Conservation (phyloP, 768 basidiomycete genomes). For the Suillus variegatus region DNA sequence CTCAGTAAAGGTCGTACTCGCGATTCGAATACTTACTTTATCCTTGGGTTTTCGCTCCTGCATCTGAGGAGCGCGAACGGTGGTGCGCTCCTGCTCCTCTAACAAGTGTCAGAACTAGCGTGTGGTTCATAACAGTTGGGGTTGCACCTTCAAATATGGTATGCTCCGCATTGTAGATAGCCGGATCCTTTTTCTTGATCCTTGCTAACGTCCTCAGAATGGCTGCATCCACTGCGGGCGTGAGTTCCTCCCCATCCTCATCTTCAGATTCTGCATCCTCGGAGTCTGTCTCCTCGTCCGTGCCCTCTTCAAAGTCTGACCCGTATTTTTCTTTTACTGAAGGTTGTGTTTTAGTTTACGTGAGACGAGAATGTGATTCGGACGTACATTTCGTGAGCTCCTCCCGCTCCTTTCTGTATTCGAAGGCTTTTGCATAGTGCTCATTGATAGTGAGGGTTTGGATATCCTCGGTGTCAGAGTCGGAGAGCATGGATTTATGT, state of each 20-base stretch:
- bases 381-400: slow-evolving; percentile 75
- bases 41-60: slow-evolving; percentile 39
- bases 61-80: slow-evolving; percentile 24
- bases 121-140: neutral
- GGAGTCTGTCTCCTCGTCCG: slow-evolving; percentile 59
- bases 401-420: slow-evolving; percentile 81
- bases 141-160: slow-evolving; percentile 77
- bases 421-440: slow-evolving; percentile 80
- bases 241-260: slow-evolving; percentile 93
- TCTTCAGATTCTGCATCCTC: slow-evolving; percentile 87
- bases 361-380: neutral
- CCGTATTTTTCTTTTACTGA: slow-evolving; percentile 89
- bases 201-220: slow-evolving; percentile 88
- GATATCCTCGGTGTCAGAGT: slow-evolving; percentile 44
- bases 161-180: slow-evolving; percentile 73
- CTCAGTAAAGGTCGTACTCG: slow-evolving; percentile 7
- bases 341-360: neutral
- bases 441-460: slow-evolving; percentile 69
- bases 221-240: slow-evolving; percentile 90
- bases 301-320: slow-evolving; percentile 57
- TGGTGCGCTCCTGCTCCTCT: slow-evolving; percentile 66
- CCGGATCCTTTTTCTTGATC: slow-evolving; percentile 81
- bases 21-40: slow-evolving; percentile 43
- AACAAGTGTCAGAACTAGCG: slow-evolving; percentile 6
- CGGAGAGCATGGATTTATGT: slow-evolving; percentile 43